phyloP scores from a whole-genome alignment of 768 basidiomycete genomes.

The Macrocybe gigantea region DNA sequence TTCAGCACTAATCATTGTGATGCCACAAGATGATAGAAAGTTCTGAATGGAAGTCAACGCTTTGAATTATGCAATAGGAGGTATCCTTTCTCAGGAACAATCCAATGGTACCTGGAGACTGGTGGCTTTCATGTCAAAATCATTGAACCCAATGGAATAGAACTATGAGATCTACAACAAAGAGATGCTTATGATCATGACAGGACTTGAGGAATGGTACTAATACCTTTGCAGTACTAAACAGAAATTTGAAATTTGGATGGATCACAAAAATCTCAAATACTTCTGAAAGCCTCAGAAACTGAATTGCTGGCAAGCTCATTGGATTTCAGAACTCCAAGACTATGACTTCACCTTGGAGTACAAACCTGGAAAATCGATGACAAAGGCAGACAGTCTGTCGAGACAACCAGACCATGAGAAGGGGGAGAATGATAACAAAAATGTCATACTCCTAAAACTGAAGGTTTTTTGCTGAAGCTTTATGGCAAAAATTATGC shows the following conservation, averaged over 20 bases:
- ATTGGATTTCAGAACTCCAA: background rate
- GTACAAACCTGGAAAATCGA: slow-evolving; percentile 7
- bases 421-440: too few relatives aligned
- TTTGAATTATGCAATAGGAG: slow-evolving; percentile 9
- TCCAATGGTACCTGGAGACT: slow-evolving; percentile 2
- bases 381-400: slow-evolving; percentile 10
- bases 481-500: too few relatives aligned
- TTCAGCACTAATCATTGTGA: slow-evolving; percentile 17
- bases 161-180: slow-evolving; percentile 14
- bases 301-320: slow-evolving; percentile 1
- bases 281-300: slow-evolving; percentile 2
- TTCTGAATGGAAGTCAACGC: slow-evolving; percentile 7
- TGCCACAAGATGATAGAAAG: background rate
- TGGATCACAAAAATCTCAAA: slow-evolving; percentile 9
- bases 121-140: slow-evolving; percentile 5
- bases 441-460: too few relatives aligned
- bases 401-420: slow-evolving; percentile 13
- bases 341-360: slow-evolving; percentile 1
- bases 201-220: background rate
- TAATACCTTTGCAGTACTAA: slow-evolving; percentile 8
- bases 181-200: slow-evolving; percentile 13
- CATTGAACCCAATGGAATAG: slow-evolving; percentile 2
- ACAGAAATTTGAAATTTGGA: slow-evolving; percentile 5
- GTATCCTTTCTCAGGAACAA: slow-evolving; percentile 3
- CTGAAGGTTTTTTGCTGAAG: too few relatives aligned